Conservation (phyloP, 2,329 filamentous ascomycete genomes). For the Fusarium citri region DNA sequence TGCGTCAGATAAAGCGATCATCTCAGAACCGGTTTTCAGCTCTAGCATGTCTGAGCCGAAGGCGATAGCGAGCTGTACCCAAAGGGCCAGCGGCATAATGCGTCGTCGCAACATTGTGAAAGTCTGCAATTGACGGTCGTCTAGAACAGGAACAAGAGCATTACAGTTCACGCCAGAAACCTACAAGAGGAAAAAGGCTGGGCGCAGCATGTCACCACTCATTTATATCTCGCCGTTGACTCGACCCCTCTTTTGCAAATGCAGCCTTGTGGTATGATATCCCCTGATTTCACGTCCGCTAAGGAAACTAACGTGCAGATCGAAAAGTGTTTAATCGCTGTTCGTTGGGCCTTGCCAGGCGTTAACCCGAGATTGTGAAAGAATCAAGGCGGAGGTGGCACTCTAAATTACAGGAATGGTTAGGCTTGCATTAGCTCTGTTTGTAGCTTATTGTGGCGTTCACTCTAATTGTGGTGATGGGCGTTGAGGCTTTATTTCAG, state of each 20-base stretch:
- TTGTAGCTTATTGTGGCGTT: neutral
- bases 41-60: neutral
- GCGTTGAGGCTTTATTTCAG: neutral
- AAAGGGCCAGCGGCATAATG: neutral
- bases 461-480: rapidly evolving
- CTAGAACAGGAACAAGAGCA: neutral
- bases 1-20: neutral
- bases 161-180: neutral
- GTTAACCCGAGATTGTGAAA: neutral
- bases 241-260: constrained; percentile 11
- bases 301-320: neutral
- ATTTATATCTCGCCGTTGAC: neutral
- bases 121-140: neutral
- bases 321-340: neutral
- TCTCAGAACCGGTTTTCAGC: neutral
- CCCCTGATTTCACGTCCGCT: neutral
- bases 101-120: neutral
- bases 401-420: neutral
- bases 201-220: neutral
- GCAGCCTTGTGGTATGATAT: neutral
- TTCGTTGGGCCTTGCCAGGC: neutral
- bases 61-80: neutral
- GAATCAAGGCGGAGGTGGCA: neutral
- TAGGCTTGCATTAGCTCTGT: constrained; percentile 13
- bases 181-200: neutral